Evolutionary conservation across 2,329 filamentous ascomycete species (phyloP).

Genomic region (Nigrograna mackinnonii): DNA sequence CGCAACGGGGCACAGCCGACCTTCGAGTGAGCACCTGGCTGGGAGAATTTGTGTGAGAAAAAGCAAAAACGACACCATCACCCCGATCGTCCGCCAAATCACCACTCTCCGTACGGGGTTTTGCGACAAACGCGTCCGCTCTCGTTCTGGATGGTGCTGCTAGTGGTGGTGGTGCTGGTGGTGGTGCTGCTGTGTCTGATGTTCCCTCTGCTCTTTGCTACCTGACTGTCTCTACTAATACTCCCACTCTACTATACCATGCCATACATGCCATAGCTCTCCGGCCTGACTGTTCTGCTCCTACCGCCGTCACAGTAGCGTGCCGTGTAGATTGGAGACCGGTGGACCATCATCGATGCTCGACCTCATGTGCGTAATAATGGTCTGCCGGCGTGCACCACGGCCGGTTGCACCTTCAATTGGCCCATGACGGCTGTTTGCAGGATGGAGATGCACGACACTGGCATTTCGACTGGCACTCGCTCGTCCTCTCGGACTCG

Average conservation of each 20-base stretch:
- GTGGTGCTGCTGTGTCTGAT: too few relatives aligned
- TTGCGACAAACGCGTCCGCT: conserved; percentile 3
- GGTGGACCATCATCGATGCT: conserved; percentile 2
- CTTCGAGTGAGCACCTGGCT: background rate
- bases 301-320: background rate
- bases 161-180: too few relatives aligned
- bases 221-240: too few relatives aligned
- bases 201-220: too few relatives aligned
- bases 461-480: conserved; percentile 6
- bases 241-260: too few relatives aligned
- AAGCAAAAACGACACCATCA: conserved; percentile 5
- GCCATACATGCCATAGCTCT: background rate
- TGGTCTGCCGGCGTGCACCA: background rate
- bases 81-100: conserved; percentile 5
- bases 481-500: background rate
- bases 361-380: conserved; percentile 15
- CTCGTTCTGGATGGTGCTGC: too few relatives aligned
- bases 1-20: conserved; percentile 9
- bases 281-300: conserved; percentile 4
- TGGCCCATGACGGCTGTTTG: conserved; percentile 16
- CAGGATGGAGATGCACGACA: conserved; percentile 17
- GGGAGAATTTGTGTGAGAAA: conserved; percentile 5
- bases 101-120: conserved; percentile 1
- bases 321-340: conserved; percentile 1
- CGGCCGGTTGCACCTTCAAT: too few relatives aligned